Percentiles rank a stretch among this genome's conserved stretches.
These are phyloP conservation scores for Arthrocladium fulminans DNA, from an alignment of 2,329 filamentous ascomycete species.

Conservation along the genomic window DNA sequence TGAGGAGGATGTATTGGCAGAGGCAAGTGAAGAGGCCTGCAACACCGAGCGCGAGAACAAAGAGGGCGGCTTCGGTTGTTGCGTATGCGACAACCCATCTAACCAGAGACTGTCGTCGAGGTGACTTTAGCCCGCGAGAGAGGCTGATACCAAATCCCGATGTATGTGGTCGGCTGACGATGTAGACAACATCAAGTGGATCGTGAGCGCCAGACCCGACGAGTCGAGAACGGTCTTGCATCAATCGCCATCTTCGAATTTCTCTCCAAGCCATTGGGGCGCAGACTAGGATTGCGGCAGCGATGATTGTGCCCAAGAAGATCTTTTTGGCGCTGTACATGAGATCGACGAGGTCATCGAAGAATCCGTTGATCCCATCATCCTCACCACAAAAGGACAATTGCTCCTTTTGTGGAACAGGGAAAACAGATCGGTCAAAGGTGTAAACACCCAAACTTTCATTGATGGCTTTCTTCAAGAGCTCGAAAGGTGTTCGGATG, in stretches of 20 bases:
- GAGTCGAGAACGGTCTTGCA: conserved; percentile 60
- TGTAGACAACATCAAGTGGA: conserved; percentile 79
- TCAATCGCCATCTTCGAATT: conserved; percentile 64
- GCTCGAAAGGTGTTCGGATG: conserved; percentile 70
- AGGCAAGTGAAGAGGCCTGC: conserved; percentile 75
- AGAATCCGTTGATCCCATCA: conserved; percentile 73
- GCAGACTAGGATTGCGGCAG: conserved; percentile 64
- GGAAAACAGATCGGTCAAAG: conserved; percentile 71
- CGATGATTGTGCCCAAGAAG: conserved; percentile 65
- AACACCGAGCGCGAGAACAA: conserved; percentile 71
- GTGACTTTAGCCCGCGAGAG: conserved; percentile 50
- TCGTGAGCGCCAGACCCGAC: conserved; percentile 61
- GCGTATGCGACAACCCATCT: conserved; percentile 81
- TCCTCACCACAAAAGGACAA: conserved; percentile 85
- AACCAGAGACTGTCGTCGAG: conserved; percentile 59
- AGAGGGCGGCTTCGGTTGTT: conserved; percentile 76
- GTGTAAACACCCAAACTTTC: conserved; percentile 61
- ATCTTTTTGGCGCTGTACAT: conserved; percentile 61
- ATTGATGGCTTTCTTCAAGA: conserved; percentile 66
- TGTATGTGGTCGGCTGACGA: conserved; percentile 72
- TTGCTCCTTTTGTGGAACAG: conserved; percentile 71
- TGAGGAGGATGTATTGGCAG: conserved; percentile 73
- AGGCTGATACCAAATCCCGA: conserved; percentile 60
- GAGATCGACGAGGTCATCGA: conserved; percentile 59
- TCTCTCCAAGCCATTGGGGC: conserved; percentile 74